Evolutionary conservation across 495 filamentous ascomycete genomes (phyloP), one percentile per base, ranked within the genome.

Genomic region (Glarea lozoyensis): DNA sequence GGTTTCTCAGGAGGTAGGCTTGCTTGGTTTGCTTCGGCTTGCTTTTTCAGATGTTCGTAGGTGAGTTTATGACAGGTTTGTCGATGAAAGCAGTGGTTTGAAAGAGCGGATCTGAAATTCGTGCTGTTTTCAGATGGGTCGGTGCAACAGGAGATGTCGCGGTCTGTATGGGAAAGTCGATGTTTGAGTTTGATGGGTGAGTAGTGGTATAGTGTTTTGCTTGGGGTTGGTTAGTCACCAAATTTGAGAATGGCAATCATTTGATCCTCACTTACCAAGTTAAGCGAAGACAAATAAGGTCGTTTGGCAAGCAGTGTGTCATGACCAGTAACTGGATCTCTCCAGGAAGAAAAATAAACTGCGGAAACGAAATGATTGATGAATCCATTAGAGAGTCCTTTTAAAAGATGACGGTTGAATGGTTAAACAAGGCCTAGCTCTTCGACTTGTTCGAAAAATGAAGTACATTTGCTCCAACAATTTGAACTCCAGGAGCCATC

Each of bases 251-350:
- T 24, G 37, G 23, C 12, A 18, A 10, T 7, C 9, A 22, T 1
- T 5, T 3, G 39, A 21, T 17, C 21, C 17, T 9, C 2, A 37
- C 3, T 23, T 50, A 54, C 51, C 51, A 55, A 11, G 52, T 50
- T 13, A 55, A 36, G 20, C 52, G 47, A 19, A 55, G 41, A 45
- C 52, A 55, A 2, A 29, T 42, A 11, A 42, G 43, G 30, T 55
- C 52, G 19, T 55, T 55, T 42, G 43, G 35, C 2, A 40, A 11
- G 25, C 52, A 55, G 21, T 23, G 30, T 0, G 34, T 36, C 3
- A 55, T 29, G 12, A 55, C 43, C 17, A 55, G 15, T 4, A 36
- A 24, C 10, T 50, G 52, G 2, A 55, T 55, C 13, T 55, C 52
- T 10, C 40, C 43, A 21, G 52, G 52, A 21, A 55, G 50, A 27